Evolutionary conservation across 2,329 filamentous ascomycete species (phyloP), one percentile per base, ranked within the genome.

Genomic region (Ascochyta fabae): DNA sequence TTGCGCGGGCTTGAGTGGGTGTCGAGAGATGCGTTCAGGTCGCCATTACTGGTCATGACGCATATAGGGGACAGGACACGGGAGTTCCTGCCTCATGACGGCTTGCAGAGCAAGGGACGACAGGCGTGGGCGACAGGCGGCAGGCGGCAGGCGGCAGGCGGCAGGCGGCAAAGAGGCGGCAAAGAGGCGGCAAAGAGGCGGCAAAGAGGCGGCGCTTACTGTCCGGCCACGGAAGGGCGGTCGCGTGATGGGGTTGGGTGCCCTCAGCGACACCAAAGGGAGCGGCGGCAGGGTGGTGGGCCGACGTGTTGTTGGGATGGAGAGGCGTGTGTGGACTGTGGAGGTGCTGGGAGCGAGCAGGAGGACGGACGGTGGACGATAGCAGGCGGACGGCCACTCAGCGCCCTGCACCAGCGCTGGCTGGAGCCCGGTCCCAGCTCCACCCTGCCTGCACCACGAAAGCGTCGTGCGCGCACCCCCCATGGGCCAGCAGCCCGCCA

Each of bases 11-110:
- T 61, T 61, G 60, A 61, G 43, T 52, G 46, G 45, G 60, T 34
- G 55, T 53, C 51, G 54, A 62, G 60, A 47, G 68, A 66, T 62
- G 68, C 59, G 59, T 69, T 71, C 64, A 74, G 64, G 56, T 64
- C 66, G 65, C 65, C 73, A 74, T 74, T 75, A 72, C 71, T 75
- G 69, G 71, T 72, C 73, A 75, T 75, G 53, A 74, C 72, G 71
- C 69, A 72, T 65, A 61, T 66, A 60, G 56, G 65, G 66, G 70
- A 72, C 71, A 74, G 72, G 72, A 71, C 68, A 59, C 67, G 58
- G 60, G 60, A 66, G 70, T 60, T 71, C 71, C 73, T 74, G 73
- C 73, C 73, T 73, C 73, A 75, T 75, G 68, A 67, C 69, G 69
- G 66, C 66, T 69, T 60, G 64, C 60, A 63, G 65, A 66, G 63